These are phyloP conservation scores for Metarhizium brunneum DNA, from an alignment of 2,329 filamentous ascomycete genomes.

Conservation along the genomic window DNA sequence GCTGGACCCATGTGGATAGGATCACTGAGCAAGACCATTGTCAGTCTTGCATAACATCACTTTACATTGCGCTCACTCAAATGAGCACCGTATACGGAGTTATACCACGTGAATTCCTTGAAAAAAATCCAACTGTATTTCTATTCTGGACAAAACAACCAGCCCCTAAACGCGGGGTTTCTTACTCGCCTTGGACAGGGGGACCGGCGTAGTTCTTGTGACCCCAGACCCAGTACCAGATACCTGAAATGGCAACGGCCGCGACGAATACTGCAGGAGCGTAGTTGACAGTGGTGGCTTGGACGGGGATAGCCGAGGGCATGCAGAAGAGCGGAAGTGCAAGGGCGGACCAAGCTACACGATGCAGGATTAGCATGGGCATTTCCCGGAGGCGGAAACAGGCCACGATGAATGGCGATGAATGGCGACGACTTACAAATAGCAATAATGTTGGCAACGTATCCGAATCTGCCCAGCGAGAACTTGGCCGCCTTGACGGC, in stretches of 20 bases:
- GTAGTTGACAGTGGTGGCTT: slow-evolving; percentile 56
- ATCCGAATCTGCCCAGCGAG: slow-evolving; percentile 52
- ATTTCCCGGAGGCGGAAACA: background rate
- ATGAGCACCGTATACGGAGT: too few species aligned
- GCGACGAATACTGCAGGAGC: slow-evolving; percentile 65
- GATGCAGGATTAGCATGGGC: slow-evolving; percentile 7
- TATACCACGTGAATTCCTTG: too few species aligned
- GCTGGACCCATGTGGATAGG: too few species aligned
- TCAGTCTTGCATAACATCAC: too few species aligned
- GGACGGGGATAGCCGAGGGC: slow-evolving; percentile 55
- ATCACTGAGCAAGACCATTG: too few species aligned
- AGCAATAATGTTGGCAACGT: slow-evolving; percentile 54
- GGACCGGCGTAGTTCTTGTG: slow-evolving; percentile 59
- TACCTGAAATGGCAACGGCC: slow-evolving; percentile 49
- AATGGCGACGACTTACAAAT: slow-evolving; percentile 38
- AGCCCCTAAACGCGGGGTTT: background rate
- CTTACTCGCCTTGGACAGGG: slow-evolving; percentile 31
- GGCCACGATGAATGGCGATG: background rate
- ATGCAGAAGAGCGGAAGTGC: slow-evolving; percentile 68
- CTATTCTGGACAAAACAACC: background rate
- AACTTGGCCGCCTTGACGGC: slow-evolving; percentile 49
- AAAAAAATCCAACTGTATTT: background rate
- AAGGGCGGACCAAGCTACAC: slow-evolving; percentile 53
- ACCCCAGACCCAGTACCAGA: slow-evolving; percentile 64
- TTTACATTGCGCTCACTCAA: too few species aligned